These are phyloP conservation scores for Ophiostoma quercus DNA, from an alignment of 2,329 filamentous ascomycete genomes.

Conservation along the genomic window DNA sequence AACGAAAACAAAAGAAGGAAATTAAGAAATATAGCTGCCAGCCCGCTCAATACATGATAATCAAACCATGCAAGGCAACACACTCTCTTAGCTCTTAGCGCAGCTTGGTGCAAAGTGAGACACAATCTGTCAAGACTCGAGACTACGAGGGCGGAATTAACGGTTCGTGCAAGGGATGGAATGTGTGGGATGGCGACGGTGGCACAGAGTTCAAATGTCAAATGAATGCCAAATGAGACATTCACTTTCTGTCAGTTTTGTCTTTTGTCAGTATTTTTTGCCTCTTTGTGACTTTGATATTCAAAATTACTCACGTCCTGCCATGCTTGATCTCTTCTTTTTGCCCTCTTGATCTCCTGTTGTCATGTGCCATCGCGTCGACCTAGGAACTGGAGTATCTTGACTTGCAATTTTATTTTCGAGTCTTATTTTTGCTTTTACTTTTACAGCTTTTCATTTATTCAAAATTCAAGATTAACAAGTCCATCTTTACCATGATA, in stretches of 20 bases:
- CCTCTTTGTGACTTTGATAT: background rate
- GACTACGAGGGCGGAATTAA: constrained; percentile 9
- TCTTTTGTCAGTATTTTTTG: background rate
- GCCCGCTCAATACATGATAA: background rate
- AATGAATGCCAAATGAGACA: background rate
- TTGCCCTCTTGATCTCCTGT: background rate
- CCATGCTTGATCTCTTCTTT: no score
- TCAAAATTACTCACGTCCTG: background rate
- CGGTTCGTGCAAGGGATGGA: constrained; percentile 13
- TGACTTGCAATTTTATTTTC: background rate
- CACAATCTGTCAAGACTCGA: constrained; percentile 5
- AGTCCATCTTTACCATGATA: background rate
- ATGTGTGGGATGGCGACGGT: constrained; percentile 9
- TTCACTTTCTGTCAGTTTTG: background rate
- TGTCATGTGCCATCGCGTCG: background rate
- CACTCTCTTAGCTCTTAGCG: background rate
- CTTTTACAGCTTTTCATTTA: no score
- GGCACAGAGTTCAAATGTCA: background rate
- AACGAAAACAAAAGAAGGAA: background rate
- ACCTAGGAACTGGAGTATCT: background rate
- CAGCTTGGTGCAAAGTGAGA: background rate
- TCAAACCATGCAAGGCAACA: constrained; percentile 7
- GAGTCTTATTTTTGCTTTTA: background rate
- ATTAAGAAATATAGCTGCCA: background rate
- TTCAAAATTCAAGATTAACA: background rate